Evolutionary conservation across 1,139 yeast genomes (phyloP), one percentile per base, ranked within the genome.

Genomic region (Yamadazyma pseudoaaseri): DNA sequence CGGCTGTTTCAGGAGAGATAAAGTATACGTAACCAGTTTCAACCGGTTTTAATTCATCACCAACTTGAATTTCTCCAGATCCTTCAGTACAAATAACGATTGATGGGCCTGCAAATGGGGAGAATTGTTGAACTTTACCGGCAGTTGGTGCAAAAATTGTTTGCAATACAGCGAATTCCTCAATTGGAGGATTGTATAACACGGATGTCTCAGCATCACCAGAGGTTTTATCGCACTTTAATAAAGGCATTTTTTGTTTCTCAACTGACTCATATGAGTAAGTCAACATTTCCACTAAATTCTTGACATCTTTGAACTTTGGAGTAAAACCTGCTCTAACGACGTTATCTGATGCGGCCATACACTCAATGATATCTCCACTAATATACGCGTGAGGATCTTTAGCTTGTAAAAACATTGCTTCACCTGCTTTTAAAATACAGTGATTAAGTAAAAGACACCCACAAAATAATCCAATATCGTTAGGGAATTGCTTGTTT

Each of bases 251-350:
- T 64, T 87, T 89, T 67, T 94, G 98, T 55, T 87, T 87, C 47
- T 81, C 87, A 27, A 90, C 96, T 16, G 95, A 81, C 35, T 86
- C 95, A 52, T 85, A 85, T 24, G 86, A 73, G 60, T 90, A 92
- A 3, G 97, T 90, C 60, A 92, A 76, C 95, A 86, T 87, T 35
- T 76, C 79, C 25, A 92, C 97, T 56, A 92, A 75, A 54, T 85
- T 86, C 44, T 81, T 65, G 37, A 92, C 97, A 60, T 94, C 98
- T 65, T 90, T 92, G 69, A 90, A 92, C 63, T 94, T 92, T 39
- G 98, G 98, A 10, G 98, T 92, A 70, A 92, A 92, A 7, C 98
- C 99, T 6, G 97, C 96, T 62, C 98, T 80, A 30, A 92, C 97
- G 39, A 92, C 99, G 54, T 92, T 92, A 60, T 92, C 99, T 26